Conservation (phyloP, 176 grass and related monocot species). For the Eleusine coracana region DNA sequence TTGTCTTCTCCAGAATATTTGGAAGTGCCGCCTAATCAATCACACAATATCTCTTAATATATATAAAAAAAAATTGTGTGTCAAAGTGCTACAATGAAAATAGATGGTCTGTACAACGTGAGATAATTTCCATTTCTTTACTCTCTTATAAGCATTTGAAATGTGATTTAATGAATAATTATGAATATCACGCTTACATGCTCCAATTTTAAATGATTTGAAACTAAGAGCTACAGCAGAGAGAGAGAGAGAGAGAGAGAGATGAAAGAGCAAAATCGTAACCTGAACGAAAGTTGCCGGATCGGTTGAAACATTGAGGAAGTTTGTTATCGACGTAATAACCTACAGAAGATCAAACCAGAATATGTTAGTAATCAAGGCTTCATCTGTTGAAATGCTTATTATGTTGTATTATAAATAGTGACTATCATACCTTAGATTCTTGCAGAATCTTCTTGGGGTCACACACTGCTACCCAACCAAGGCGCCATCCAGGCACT, state of each 20-base stretch:
- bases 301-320: constrained; percentile 69
- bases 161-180: not conserved
- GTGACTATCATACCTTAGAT: constrained; percentile 35
- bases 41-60: not conserved
- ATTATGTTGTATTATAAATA: not conserved
- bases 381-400: too few relatives aligned
- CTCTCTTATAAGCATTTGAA: not conserved
- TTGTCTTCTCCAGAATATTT: constrained; percentile 67
- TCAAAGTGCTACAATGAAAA: not conserved
- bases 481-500: constrained; percentile 78
- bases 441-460: constrained; percentile 52
- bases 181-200: not conserved
- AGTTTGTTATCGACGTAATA: constrained; percentile 38
- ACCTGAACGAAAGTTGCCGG: constrained; percentile 78
- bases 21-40: constrained; percentile 71
- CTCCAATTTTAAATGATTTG: not conserved
- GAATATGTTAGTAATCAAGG: not conserved
- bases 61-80: not conserved
- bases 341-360: constrained; percentile 33
- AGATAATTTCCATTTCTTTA: not conserved
- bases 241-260: not conserved
- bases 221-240: not conserved
- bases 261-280: not conserved
- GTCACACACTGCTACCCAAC: constrained; percentile 58
- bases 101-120: not conserved